phyloP scores from a whole-genome alignment of 2,329 filamentous ascomycete species.

The Lasiodiplodia citricola region DNA sequence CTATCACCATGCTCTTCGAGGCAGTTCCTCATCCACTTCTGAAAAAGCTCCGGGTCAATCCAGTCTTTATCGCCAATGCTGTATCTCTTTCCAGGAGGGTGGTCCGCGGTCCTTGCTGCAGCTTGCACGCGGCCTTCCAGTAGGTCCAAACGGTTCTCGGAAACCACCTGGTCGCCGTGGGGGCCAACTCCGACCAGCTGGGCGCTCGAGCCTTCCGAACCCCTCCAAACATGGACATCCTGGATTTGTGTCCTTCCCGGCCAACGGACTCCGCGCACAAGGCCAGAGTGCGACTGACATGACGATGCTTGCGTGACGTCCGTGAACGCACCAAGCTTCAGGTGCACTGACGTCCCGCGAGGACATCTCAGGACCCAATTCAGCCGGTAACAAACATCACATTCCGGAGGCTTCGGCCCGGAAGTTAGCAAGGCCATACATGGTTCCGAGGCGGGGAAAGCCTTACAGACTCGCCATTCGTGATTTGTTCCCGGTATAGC shows the following conservation, averaged over 20 bases:
- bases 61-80: slow-evolving; percentile 8
- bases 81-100: not conserved
- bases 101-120: not conserved
- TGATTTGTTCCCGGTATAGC: slow-evolving; percentile 2
- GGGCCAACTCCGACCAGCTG: slow-evolving; percentile 11
- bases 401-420: slow-evolving; percentile 1
- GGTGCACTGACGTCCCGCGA: slow-evolving; percentile 9
- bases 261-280: slow-evolving; percentile 2
- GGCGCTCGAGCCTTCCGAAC: slow-evolving; percentile 6
- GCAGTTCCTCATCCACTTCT: not conserved
- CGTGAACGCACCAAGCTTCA: slow-evolving; percentile 1
- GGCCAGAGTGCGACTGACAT: not conserved
- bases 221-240: slow-evolving; percentile 14
- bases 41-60: not conserved
- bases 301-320: not conserved
- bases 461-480: slow-evolving; percentile 5
- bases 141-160: slow-evolving; percentile 6
- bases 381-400: slow-evolving; percentile 18
- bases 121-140: slow-evolving; percentile 4
- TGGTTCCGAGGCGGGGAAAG: not conserved
- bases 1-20: not conserved
- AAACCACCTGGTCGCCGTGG: slow-evolving; percentile 13
- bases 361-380: slow-evolving; percentile 7
- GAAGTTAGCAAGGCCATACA: not conserved
- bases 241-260: not conserved